These are phyloP conservation scores for Starmerella ratchasimensis DNA, from an alignment of 805 yeast species.

Conservation along the genomic window DNA sequence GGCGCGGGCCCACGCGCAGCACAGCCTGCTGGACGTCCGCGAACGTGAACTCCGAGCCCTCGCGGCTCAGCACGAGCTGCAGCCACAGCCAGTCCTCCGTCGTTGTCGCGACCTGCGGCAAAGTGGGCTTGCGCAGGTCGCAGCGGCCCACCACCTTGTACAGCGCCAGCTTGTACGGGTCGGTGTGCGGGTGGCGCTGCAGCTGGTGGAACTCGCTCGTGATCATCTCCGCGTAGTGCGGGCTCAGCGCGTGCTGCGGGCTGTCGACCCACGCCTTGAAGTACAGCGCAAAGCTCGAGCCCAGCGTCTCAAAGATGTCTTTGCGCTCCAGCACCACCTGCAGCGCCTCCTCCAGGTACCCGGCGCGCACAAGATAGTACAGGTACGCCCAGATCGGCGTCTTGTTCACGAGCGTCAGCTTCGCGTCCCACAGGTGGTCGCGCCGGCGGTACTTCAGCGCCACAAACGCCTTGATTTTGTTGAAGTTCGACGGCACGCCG, in stretches of 20 bases:
- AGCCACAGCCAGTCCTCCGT: conserved; percentile 97
- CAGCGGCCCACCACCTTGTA: conserved; percentile 91
- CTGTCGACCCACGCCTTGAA: conserved; percentile 55
- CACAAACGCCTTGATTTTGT: conserved; percentile 56
- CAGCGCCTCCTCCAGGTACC: conserved; percentile 65
- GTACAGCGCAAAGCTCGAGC: conserved; percentile 69
- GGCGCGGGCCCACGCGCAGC: conserved; percentile 54
- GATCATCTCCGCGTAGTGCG: conserved; percentile 54
- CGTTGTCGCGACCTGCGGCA: conserved; percentile 54
- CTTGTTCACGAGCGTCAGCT: conserved; percentile 58
- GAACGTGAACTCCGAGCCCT: conserved; percentile 44
- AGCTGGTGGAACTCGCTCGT: conserved; percentile 74
- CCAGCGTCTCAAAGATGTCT: conserved; percentile 68
- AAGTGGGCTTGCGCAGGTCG: conserved; percentile 47
- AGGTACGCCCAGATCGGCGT: conserved; percentile 89
- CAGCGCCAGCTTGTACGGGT: conserved; percentile 81
- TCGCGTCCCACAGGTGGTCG: conserved; percentile 37
- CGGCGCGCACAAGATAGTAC: conserved; percentile 74
- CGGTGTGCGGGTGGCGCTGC: conserved; percentile 48
- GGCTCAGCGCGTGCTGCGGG: conserved; percentile 41
- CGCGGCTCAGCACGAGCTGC: conserved; percentile 64
- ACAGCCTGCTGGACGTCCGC: conserved; percentile 61
- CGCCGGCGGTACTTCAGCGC: conserved; percentile 31
- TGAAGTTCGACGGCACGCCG: conserved; percentile 58
- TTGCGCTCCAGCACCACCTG: conserved; percentile 50